phyloP scores from a whole-genome alignment of 352 stramenopile species.

The Phytopythium ostracodes region DNA sequence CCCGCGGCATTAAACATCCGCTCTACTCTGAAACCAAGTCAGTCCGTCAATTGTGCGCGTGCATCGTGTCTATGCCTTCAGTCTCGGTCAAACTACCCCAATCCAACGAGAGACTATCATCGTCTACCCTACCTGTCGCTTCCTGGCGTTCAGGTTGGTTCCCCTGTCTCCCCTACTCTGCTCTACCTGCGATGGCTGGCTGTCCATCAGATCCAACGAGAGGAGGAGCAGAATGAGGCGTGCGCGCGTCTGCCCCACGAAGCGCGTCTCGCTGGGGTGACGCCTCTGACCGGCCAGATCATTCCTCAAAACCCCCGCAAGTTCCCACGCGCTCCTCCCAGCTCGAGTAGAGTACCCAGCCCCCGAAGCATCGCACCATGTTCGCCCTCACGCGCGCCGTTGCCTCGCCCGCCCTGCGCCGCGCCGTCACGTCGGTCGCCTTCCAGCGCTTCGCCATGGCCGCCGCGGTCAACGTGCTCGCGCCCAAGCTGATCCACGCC shows the following conservation, averaged over 20 bases:
- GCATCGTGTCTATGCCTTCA: not conserved
- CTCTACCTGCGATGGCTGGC: too few species aligned
- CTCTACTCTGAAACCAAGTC: not conserved
- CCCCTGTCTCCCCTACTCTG: not conserved
- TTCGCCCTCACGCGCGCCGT: slow-evolving; percentile 6
- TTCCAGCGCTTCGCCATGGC: slow-evolving; percentile 9
- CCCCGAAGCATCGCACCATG: not conserved
- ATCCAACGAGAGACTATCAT: not conserved
- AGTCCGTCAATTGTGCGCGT: not conserved
- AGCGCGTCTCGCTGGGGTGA: not conserved
- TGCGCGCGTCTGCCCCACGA: not conserved
- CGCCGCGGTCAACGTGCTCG: slow-evolving; percentile 3
- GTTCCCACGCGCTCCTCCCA: slow-evolving; percentile 2
- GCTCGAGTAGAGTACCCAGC: not conserved
- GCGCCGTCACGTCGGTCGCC: slow-evolving; percentile 2
- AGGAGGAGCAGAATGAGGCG: not conserved
- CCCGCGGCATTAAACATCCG: too few species aligned
- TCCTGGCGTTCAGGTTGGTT: not conserved
- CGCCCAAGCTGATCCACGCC: not conserved
- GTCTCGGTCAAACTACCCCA: not conserved
- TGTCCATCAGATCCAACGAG: not conserved
- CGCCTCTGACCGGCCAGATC: not conserved
- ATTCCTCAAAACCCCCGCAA: slow-evolving; percentile 9
- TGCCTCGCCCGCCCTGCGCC: slow-evolving; percentile 4
- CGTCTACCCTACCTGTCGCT: not conserved